Evolutionary conservation across 768 basidiomycete genomes (phyloP).

Genomic region (Pisolithus albus): DNA sequence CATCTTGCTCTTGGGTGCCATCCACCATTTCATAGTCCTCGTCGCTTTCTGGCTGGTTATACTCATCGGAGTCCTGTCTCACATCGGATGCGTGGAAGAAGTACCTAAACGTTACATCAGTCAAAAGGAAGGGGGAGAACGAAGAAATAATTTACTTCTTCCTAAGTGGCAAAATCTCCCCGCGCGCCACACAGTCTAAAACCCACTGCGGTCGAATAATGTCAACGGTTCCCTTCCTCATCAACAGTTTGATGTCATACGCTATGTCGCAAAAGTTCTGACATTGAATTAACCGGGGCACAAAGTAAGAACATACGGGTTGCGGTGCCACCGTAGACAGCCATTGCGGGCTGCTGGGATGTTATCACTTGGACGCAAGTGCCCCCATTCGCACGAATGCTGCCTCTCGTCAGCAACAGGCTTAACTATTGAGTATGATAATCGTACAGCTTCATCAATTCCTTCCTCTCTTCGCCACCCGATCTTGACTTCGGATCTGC

Average conservation of each 20-base stretch:
- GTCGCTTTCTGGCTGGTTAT: conserved; percentile 34
- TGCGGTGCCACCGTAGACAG: conserved; percentile 63
- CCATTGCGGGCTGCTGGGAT: conserved; percentile 43
- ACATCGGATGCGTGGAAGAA: conserved; percentile 67
- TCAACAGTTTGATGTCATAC: conserved; percentile 62
- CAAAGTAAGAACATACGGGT: conserved; percentile 48
- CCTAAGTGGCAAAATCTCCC: conserved; percentile 49
- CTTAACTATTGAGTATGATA: not conserved
- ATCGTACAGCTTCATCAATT: conserved; percentile 58
- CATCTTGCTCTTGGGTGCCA: conserved; percentile 15
- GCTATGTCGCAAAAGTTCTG: conserved; percentile 33
- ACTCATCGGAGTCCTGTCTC: conserved; percentile 46
- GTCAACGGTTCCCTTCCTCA: conserved; percentile 63
- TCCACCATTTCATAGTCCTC: conserved; percentile 24
- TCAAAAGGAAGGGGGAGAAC: not conserved
- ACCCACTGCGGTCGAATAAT: conserved; percentile 83
- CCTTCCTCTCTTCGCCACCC: conserved; percentile 60
- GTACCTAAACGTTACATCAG: conserved; percentile 40
- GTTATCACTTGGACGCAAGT: conserved; percentile 53
- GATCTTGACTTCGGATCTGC: conserved; percentile 68
- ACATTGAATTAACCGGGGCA: not conserved
- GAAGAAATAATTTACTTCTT: conserved; percentile 46
- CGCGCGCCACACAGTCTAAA: conserved; percentile 60
- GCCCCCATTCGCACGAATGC: conserved; percentile 69
- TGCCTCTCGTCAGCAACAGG: conserved; percentile 21